phyloP scores from a whole-genome alignment of 208 protist genomes.

The Lotmaria passim region DNA sequence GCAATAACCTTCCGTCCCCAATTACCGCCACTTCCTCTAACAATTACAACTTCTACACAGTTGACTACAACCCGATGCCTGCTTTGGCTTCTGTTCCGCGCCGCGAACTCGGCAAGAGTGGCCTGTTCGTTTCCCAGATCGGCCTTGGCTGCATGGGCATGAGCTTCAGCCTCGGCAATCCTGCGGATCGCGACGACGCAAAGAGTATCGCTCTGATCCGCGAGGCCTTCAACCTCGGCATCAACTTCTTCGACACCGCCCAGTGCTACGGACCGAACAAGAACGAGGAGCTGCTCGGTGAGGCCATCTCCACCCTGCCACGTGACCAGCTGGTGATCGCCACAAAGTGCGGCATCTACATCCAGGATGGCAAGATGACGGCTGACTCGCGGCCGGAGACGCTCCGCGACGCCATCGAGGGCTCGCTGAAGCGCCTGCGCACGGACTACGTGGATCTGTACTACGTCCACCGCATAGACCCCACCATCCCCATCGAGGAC shows the following conservation, averaged over 20 bases:
- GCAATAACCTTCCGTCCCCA: too few species aligned
- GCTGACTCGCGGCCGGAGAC: constrained; percentile 24
- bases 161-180: constrained; percentile 31
- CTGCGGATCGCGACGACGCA: constrained; percentile 12
- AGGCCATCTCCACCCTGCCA: constrained; percentile 31
- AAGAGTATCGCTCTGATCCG: constrained; percentile 33
- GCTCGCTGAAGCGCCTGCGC: constrained; percentile 45
- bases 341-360: constrained; percentile 42
- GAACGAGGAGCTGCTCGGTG: constrained; percentile 40
- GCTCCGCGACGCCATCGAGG: constrained; percentile 34
- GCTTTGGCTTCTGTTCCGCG: constrained; percentile 9
- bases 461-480: constrained; percentile 47
- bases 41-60: not conserved
- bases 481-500: constrained; percentile 35
- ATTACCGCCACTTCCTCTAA: too few species aligned
- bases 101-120: constrained; percentile 33
- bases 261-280: constrained; percentile 42
- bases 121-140: constrained; percentile 35
- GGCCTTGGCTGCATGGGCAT: constrained; percentile 52
- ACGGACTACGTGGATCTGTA: constrained; percentile 54
- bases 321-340: constrained; percentile 37
- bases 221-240: constrained; percentile 31
- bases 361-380: not conserved
- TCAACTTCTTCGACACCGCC: constrained; percentile 54
- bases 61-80: not conserved